Base-by-base conservation (phyloP, 2,329 filamentous ascomycete species). In the Neofusicoccum parvum region DNA sequence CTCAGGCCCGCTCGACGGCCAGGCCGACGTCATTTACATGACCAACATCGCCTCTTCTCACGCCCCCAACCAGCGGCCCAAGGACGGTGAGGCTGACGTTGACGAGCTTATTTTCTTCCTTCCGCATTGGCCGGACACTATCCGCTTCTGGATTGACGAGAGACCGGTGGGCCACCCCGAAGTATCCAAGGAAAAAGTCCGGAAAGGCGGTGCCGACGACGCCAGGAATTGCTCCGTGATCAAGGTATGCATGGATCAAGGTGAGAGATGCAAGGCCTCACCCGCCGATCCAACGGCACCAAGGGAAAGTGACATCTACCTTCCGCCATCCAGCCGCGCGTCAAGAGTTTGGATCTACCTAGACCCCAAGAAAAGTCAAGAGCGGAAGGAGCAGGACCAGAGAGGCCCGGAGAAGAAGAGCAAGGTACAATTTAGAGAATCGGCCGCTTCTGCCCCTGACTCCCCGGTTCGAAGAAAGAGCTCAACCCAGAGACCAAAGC, bases 71-170 rank as follows among this genome's bases (percentile, higher is more conserved):
- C 7, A 36, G 1, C 6, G 9, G 7, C 7, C 15, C n/a, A 2
- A 20, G 11, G 6, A 15, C 11, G 27, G 7, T 3, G 48, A 60
- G 27, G 41, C 9, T 14, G 10, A 60, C 15, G 17, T 36, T 5
- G 56, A 48, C 56, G 56, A 60, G 32, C 56, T 60, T n/a, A 60
- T 60, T 14, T 60, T 60, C 56, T 11, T 60, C 20, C 41, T 60
- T 5, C 41, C 43, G 14, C 41, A 60, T 5, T 36, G 27, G 2
- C 56, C 56, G 11, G 56, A 60, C 1, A 48, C n/a, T 3, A 60
- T 60, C 32, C 56, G 41, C 43, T 60, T 60, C 56, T 60, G 56
- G 56, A 60, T 60, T 10, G 56, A 60, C 43, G 56, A 60, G 12
- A 23, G 56, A 14, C 56, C 56, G 15, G 27, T 60, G n/a, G 41